Conservation (phyloP, 768 basidiomycete genomes). For the Leccinum olivaceopallidum region DNA sequence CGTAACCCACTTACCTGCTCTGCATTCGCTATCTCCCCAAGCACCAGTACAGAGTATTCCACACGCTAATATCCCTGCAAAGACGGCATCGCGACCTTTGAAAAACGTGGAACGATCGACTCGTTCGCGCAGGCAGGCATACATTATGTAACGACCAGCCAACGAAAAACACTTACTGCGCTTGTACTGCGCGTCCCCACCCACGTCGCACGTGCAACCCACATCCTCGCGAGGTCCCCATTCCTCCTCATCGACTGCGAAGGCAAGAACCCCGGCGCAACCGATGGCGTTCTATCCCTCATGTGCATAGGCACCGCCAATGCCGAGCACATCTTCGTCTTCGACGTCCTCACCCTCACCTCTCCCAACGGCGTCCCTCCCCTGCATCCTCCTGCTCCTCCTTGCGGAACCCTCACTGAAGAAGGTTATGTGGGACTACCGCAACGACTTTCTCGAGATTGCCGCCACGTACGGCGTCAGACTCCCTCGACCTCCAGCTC, state of each 20-base stretch:
- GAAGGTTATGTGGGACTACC: conserved; percentile 45
- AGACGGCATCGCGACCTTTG: too few relatives aligned
- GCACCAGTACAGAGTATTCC: too few relatives aligned
- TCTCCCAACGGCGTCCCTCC: conserved; percentile 8
- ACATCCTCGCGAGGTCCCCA: conserved; percentile 21
- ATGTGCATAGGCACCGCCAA: conserved; percentile 36
- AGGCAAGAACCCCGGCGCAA: conserved; percentile 34
- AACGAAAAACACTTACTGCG: conserved; percentile 13
- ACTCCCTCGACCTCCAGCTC: conserved; percentile 42
- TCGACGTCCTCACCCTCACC: conserved; percentile 37
- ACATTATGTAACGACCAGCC: conserved; percentile 1
- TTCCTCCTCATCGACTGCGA: conserved; percentile 42
- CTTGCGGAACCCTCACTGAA: conserved; percentile 28
- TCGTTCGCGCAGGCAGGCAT: too few relatives aligned
- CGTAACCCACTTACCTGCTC: too few relatives aligned
- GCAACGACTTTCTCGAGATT: conserved; percentile 42
- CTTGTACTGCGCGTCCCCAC: conserved; percentile 16
- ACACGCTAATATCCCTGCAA: too few relatives aligned
- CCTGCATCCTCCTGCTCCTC: conserved; percentile 28
- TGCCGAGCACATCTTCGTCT: conserved; percentile 36
- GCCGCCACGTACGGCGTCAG: conserved; percentile 26
- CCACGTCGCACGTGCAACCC: conserved; percentile 18
- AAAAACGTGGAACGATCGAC: too few relatives aligned
- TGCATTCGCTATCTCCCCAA: too few relatives aligned
- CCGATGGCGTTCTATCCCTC: conserved; percentile 35